phyloP scores from a whole-genome alignment of 768 basidiomycete species.

The Symmetrospora coprosmae region DNA sequence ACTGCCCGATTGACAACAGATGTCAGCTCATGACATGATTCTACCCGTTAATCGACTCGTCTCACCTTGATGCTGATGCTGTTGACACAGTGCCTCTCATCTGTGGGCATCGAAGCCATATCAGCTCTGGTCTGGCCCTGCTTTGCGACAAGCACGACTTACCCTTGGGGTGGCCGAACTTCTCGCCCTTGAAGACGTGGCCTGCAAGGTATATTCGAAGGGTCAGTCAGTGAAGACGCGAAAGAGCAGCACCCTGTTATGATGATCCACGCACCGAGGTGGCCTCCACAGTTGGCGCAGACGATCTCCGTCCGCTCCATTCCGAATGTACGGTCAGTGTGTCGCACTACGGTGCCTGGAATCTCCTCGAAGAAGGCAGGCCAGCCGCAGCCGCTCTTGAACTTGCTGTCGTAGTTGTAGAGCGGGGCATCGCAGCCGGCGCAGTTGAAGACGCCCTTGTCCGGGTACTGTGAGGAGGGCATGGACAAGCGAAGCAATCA shows the following conservation, averaged over 20 bases:
- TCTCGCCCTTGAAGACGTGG: constrained; percentile 21
- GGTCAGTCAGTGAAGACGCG: not conserved
- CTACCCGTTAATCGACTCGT: too few relatives aligned
- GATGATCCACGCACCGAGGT: constrained; percentile 27
- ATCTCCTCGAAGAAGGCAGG: constrained; percentile 33
- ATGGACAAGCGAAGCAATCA: not conserved
- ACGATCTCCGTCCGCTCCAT: constrained; percentile 30
- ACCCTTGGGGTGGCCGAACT: not conserved
- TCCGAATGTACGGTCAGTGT: constrained; percentile 28
- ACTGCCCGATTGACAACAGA: too few relatives aligned
- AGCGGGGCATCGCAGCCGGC: constrained; percentile 30
- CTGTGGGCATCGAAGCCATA: constrained; percentile 3
- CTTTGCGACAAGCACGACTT: not conserved
- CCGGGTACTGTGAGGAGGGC: constrained; percentile 22
- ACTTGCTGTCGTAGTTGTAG: constrained; percentile 32
- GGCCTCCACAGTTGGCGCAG: constrained; percentile 30
- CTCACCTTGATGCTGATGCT: constrained; percentile 23
- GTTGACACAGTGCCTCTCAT: constrained; percentile 31
- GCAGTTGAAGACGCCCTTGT: constrained; percentile 29
- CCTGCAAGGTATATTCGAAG: too few relatives aligned
- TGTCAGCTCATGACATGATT: too few relatives aligned
- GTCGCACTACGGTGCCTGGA: constrained; percentile 26
- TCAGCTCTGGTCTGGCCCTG: too few relatives aligned
- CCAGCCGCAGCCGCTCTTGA: constrained; percentile 32
- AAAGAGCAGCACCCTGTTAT: not conserved